A percentile compares a stretch with the other conserved stretches of the same genome.
Evolutionary conservation across 352 stramenopile species (phyloP).

Genomic region (Aphanomyces stellatus): DNA sequence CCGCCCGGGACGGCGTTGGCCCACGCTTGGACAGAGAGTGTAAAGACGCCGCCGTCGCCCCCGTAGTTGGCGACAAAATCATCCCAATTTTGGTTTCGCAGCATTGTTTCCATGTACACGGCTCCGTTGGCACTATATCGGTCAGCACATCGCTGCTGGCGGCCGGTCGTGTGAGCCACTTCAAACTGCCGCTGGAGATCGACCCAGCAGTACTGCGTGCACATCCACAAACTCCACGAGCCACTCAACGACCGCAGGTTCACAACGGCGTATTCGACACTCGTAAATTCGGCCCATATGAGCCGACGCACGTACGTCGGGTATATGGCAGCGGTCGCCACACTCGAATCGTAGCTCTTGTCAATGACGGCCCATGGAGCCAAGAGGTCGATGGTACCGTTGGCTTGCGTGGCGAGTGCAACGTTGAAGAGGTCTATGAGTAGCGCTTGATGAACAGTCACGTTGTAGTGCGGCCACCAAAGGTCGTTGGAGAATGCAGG

Average conservation of each 20-base stretch:
- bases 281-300: background rate
- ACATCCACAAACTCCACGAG: background rate
- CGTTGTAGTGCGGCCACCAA: conserved; percentile 8
- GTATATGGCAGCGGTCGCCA: background rate
- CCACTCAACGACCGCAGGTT: background rate
- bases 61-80: background rate
- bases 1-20: background rate
- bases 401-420: background rate
- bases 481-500: conserved; percentile 8
- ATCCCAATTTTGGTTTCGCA: conserved; percentile 5
- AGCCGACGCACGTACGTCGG: background rate
- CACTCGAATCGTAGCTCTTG: background rate
- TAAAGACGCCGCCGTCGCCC: background rate
- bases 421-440: conserved; percentile 8
- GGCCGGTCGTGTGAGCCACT: background rate
- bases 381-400: background rate
- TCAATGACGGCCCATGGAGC: background rate
- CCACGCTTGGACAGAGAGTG: background rate
- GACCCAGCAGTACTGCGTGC: conserved; percentile 6
- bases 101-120: conserved; percentile 7
- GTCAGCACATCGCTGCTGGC: background rate
- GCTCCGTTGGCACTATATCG: background rate
- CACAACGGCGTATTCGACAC: background rate
- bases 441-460: background rate
- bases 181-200: background rate